These are phyloP conservation scores for Hibiscus trionum DNA, from an alignment of 345 rosid species.

Conservation along the genomic window DNA sequence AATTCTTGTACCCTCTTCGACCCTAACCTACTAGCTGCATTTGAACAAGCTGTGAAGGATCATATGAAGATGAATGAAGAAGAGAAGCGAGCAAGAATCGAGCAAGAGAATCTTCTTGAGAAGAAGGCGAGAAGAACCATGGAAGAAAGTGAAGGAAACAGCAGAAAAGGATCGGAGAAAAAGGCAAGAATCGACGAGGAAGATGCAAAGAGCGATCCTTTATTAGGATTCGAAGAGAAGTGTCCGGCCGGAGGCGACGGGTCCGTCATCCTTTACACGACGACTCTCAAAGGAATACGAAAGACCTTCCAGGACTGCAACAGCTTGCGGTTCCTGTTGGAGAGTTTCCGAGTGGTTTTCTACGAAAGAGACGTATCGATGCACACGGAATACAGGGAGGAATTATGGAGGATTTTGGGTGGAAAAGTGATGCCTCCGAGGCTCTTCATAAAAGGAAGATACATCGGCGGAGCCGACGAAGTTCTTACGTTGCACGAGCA, in stretches of 20 bases:
- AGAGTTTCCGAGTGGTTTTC: slow-evolving; percentile 53
- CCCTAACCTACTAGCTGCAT: slow-evolving; percentile 64
- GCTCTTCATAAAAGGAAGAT: slow-evolving; percentile 70
- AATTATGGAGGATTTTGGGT: slow-evolving; percentile 45
- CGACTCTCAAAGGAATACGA: slow-evolving; percentile 66
- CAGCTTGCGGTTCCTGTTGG: slow-evolving; percentile 52
- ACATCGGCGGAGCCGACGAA: slow-evolving; percentile 76
- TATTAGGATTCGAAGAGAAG: slow-evolving; percentile 38
- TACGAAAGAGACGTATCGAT: slow-evolving; percentile 78
- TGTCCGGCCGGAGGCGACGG: slow-evolving; percentile 63
- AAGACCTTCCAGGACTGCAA: slow-evolving; percentile 85
- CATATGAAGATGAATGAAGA: slow-evolving; percentile 34
- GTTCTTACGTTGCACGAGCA: slow-evolving; percentile 62
- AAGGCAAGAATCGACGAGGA: slow-evolving; percentile 24
- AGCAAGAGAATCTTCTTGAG: slow-evolving; percentile 15
- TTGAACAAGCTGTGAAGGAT: slow-evolving; percentile 47
- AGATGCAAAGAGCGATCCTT: slow-evolving; percentile 5
- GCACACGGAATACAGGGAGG: slow-evolving; percentile 64
- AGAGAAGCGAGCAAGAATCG: slow-evolving; percentile 25
- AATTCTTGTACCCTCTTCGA: slow-evolving; percentile 63
- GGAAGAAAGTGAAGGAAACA: slow-evolving; percentile 17
- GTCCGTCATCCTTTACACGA: slow-evolving; percentile 63
- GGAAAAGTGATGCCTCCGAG: slow-evolving; percentile 59
- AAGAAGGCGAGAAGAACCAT: slow-evolving; percentile 7
- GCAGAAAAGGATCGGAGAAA: slow-evolving; percentile 19